Percentiles rank a stretch among this genome's conserved stretches.
These are phyloP conservation scores for Kodamaea lidongshanica DNA, from an alignment of 805 yeast genomes.

Conservation along the genomic window DNA sequence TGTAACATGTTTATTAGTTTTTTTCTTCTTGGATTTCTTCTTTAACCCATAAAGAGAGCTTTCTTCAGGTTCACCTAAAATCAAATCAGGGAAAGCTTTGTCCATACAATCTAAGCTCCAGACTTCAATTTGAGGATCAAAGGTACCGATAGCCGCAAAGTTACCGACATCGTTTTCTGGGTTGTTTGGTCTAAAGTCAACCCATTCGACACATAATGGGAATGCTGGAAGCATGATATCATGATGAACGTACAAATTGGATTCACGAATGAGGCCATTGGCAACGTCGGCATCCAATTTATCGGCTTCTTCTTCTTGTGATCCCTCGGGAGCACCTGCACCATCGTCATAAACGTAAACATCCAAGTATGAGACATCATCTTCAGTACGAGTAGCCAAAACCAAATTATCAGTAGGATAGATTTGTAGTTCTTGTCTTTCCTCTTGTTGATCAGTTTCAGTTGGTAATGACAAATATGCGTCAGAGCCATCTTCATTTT, in stretches of 20 bases:
- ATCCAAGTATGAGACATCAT: slow-evolving; percentile 85
- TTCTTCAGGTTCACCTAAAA: slow-evolving; percentile 70
- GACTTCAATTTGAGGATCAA: slow-evolving; percentile 94
- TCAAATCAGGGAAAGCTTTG: slow-evolving; percentile 89
- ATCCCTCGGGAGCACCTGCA: slow-evolving; percentile 71
- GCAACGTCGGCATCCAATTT: slow-evolving; percentile 67
- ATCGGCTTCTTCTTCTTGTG: slow-evolving; percentile 63
- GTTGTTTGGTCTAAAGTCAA: slow-evolving; percentile 61
- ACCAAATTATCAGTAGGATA: slow-evolving; percentile 87
- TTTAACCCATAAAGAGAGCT: slow-evolving; percentile 32
- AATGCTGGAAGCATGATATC: slow-evolving; percentile 95
- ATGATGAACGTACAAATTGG: slow-evolving; percentile 85
- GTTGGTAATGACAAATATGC: slow-evolving; percentile 59
- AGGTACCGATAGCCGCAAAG: slow-evolving; percentile 94
- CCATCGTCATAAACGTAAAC: slow-evolving; percentile 94
- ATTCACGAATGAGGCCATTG: slow-evolving; percentile 64
- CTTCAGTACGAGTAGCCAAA: slow-evolving; percentile 91
- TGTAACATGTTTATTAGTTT: slow-evolving; percentile 45
- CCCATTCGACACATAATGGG: slow-evolving; percentile 96
- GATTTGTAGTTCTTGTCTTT: slow-evolving; percentile 76
- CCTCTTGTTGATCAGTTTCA: slow-evolving; percentile 64
- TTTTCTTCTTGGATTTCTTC: slow-evolving; percentile 45
- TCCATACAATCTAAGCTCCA: slow-evolving; percentile 94
- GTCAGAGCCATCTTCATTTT: slow-evolving; percentile 44
- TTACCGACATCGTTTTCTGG: slow-evolving; percentile 55